These are phyloP conservation scores for Verruconis gallopava DNA, from an alignment of 2,329 filamentous ascomycete genomes.

Conservation along the genomic window DNA sequence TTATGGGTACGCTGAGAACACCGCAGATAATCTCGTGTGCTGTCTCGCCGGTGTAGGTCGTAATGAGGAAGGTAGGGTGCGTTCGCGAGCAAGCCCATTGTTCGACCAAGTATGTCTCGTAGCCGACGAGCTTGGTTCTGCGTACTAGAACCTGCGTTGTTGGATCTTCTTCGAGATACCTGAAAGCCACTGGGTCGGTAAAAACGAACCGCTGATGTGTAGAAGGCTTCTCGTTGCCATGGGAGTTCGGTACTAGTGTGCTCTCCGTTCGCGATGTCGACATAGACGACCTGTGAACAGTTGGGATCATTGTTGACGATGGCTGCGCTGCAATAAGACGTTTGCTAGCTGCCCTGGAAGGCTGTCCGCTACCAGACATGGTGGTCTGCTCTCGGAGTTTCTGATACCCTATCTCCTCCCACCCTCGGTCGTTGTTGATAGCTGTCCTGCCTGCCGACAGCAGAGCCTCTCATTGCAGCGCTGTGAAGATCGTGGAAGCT, in stretches of 20 bases:
- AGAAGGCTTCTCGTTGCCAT: slow-evolving; percentile 18
- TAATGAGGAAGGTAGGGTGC: slow-evolving; percentile 83
- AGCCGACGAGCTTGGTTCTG: slow-evolving; percentile 58
- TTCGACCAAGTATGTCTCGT: slow-evolving; percentile 88
- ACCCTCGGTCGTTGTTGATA: too few relatives aligned
- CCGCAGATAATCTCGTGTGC: slow-evolving; percentile 66
- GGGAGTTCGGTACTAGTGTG: slow-evolving; percentile 11
- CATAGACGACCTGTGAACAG: not conserved
- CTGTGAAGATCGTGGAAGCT: too few relatives aligned
- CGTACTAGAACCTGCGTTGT: slow-evolving; percentile 63
- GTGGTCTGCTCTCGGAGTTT: too few relatives aligned
- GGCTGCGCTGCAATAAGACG: not conserved
- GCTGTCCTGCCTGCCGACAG: too few relatives aligned
- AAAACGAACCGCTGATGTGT: slow-evolving; percentile 48
- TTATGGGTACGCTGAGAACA: slow-evolving; percentile 67
- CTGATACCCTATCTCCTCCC: too few relatives aligned
- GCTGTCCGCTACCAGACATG: not conserved
- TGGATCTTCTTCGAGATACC: slow-evolving; percentile 74
- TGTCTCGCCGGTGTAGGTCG: slow-evolving; percentile 81
- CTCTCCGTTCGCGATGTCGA: not conserved
- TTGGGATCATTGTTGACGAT: not conserved
- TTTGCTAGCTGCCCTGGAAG: not conserved
- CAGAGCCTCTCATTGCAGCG: too few relatives aligned
- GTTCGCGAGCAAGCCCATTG: slow-evolving; percentile 93
- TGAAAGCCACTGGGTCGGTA: slow-evolving; percentile 52